Evolutionary conservation across 331 rosid genomes (phyloP), one percentile per base, ranked within the genome.

Genomic region (Quercus tomentella): DNA sequence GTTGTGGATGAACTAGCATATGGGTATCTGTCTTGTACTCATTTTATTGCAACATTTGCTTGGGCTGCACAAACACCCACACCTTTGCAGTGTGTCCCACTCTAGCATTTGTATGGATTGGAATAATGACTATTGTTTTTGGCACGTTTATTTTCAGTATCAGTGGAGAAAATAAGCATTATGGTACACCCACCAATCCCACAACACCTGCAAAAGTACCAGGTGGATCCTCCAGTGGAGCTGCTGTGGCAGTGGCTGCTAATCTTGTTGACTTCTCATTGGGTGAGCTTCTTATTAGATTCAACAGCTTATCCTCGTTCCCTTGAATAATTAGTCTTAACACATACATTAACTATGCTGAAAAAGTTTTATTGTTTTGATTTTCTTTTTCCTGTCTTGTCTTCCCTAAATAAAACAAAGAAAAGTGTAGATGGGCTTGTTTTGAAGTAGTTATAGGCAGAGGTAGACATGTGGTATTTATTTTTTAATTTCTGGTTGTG

Each of bases 201-300:
- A 84, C 91, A 45, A 89, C 73, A 8, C 91, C 89, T 81, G 70
- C 88, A 49, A 91, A 91, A 73, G 74, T 88, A 70, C 95, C 99
- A 1, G 99, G 99, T 70, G 99, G 98, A 74, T 84, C 97, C 70
- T 96, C 95, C 35, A 83, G 99, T 80, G 99, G 98, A 75, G 94
- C 97, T 79, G 96, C 99, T 5, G 97, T 93, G 26, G 97, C 97
- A 69, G 98, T 96, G 79, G 98, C 98, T 56, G 93, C 97, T 49
- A 82, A 86, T 84, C 87, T 96, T 45, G 97, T 83, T 66, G 97
- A 92, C 86, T 96, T 96, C 81, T 87, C 98, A 6, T 69, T 96
- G 77, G 99, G 99, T 96, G 70, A 85, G 94, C 78, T 77, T 74
- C 83, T 77, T 73, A 26, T 62, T 74, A 43, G 65, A 26, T 61